A percentile compares a stretch with the other conserved stretches of the same genome.
Conservation (phyloP, 1,139 yeast species). For the Hyphopichia fennica region DNA sequence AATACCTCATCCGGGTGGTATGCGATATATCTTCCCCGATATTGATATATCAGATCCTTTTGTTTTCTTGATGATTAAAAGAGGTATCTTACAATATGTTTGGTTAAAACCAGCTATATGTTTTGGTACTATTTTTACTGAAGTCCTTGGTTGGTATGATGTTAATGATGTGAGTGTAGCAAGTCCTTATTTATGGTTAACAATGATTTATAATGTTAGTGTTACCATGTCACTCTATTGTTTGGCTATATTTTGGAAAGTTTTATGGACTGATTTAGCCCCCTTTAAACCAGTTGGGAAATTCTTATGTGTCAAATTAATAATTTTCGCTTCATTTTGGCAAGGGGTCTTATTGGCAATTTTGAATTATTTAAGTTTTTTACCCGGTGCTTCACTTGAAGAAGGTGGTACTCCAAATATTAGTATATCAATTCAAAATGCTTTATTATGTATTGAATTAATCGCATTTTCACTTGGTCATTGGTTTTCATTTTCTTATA, state of each 20-base stretch:
- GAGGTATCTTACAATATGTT: constrained; percentile 90
- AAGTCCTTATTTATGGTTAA: constrained; percentile 65
- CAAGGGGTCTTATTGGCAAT: constrained; percentile 77
- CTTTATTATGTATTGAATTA: constrained; percentile 79
- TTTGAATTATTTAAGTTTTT: constrained; percentile 53
- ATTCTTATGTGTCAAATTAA: constrained; percentile 86
- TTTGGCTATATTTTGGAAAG: constrained; percentile 89
- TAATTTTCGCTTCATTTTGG: constrained; percentile 97
- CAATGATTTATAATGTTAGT: constrained; percentile 71
- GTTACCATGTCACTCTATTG: constrained; percentile 83
- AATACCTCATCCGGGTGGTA: constrained; percentile 65
- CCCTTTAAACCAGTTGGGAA: constrained; percentile 91
- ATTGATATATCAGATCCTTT: constrained; percentile 87
- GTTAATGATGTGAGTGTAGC: constrained; percentile 49
- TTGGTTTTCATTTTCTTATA: constrained; percentile 79
- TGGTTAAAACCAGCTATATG: constrained; percentile 90
- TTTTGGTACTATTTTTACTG: constrained; percentile 51
- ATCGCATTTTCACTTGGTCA: constrained; percentile 86
- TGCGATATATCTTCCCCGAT: constrained; percentile 47
- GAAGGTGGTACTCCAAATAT: constrained; percentile 37
- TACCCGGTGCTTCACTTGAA: constrained; percentile 32
- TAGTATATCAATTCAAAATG: constrained; percentile 70
- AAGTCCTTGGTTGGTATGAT: constrained; percentile 50
- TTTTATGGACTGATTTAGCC: constrained; percentile 70
- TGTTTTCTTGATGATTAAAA: constrained; percentile 71